Percentiles rank a stretch among this genome's conserved stretches.
phyloP scores from a whole-genome alignment of 805 yeast species.

The Candida xiaguanensis region DNA sequence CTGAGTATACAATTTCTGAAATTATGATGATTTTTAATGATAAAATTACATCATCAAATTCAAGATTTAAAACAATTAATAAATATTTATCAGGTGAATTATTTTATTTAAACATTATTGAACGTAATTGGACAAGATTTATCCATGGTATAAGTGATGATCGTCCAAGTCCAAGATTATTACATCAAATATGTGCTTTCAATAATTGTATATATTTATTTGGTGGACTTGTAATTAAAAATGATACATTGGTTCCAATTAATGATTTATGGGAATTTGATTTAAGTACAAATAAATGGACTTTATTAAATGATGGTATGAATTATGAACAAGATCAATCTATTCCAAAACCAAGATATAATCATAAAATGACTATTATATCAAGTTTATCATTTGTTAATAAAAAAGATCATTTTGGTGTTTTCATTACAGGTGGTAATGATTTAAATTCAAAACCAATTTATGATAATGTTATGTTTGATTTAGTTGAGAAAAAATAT shows the following conservation, averaged over 20 bases:
- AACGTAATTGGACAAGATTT: conserved; percentile 54
- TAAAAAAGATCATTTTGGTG: conserved; percentile 42
- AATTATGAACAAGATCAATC: conserved; percentile 16
- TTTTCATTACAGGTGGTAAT: conserved; percentile 54
- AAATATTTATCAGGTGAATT: conserved; percentile 59
- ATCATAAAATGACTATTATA: conserved; percentile 48
- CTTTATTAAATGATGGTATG: conserved; percentile 37
- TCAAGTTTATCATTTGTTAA: conserved; percentile 34
- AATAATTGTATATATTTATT: conserved; percentile 52
- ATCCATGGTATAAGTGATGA: conserved; percentile 16
- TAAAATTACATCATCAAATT: conserved; percentile 21
- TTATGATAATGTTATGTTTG: conserved; percentile 39
- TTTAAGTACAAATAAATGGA: conserved; percentile 51
- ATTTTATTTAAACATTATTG: conserved; percentile 56
- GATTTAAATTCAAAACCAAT: conserved; percentile 30
- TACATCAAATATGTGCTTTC: conserved; percentile 53
- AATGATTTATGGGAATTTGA: conserved; percentile 73
- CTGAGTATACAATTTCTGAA: conserved; percentile 34
- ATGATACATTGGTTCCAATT: conserved; percentile 32
- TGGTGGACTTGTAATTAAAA: conserved; percentile 53
- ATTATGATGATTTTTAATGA: conserved; percentile 36
- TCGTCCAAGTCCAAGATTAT: conserved; percentile 48
- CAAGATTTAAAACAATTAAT: conserved; percentile 21
- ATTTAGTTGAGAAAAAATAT: conserved; percentile 38
- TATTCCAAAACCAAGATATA: conserved; percentile 42